Evolutionary conservation across 2,329 filamentous ascomycete species (phyloP), one percentile per base, ranked within the genome.

Genomic region (Alternaria atra): DNA sequence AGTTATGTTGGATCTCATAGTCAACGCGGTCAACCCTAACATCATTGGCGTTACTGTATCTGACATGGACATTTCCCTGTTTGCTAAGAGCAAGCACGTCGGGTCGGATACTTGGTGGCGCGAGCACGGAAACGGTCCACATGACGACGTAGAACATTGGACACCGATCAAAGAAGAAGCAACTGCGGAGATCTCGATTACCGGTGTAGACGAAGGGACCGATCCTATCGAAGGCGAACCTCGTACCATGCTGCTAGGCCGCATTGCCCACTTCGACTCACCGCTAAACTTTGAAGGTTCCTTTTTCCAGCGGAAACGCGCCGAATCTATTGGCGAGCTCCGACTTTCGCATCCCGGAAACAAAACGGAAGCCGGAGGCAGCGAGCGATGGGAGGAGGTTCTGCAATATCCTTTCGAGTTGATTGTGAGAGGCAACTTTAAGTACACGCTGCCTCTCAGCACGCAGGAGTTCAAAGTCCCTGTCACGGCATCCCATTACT

Each of bases 321-420:
- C 91, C 15, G 86, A 85, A 17, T 95, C 93, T 0, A 88, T 91
- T 5, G 94, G 93, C 30, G 91, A 95, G 73, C 87, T 99, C 67
- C 91, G 94, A 39, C 86, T 99, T 4, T 82, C 85, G 27, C 89
- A 90, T 56, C 95, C 95, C 0, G 94, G 94, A 4, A 99, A 98
- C 78, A 89, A 89, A 70, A 98, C 95, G 0, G 89, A 93, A 73
- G 83, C 87, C 43, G 91, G 91, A 40, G 95, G 94, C 8, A 90
- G 90, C 2, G 89, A 91, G 73, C 88, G 94, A 12, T 99, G 95
- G 95, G 93, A 97, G 76, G 87, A 89, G 61, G 94, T 98, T 47
- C 84, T 97, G 52, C 88, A 96, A 66, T 91, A 97, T 77, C 92
- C 94, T 44, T 99, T 98, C 70, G 93, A 97, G 68, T 85, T 99